These are phyloP conservation scores for Ambrosia hybrid DNA, from an alignment of 140 eudicot species.

Conservation along the genomic window DNA sequence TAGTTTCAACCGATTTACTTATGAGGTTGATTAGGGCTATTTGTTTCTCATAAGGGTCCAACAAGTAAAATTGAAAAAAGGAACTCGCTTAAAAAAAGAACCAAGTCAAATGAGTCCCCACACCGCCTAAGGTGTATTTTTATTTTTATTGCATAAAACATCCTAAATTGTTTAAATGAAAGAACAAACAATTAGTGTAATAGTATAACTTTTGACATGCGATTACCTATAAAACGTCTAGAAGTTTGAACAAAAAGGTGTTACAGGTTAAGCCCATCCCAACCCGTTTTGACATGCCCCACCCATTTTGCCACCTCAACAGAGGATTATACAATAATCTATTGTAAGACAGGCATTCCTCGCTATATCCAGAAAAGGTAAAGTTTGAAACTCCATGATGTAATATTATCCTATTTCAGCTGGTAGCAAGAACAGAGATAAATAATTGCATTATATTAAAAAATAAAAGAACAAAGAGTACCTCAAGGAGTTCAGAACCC, in stretches of 20 bases:
- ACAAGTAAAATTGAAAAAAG: neutral
- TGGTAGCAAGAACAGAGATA: conserved; percentile 15
- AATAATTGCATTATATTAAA: neutral
- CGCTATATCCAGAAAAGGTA: neutral
- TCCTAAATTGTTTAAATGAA: too few species aligned
- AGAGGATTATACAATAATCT: neutral
- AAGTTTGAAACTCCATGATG: conserved; percentile 9
- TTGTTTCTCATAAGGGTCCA: neutral
- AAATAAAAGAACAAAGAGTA: conserved; percentile 19
- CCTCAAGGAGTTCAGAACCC: conserved; percentile 99
- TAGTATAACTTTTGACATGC: too few species aligned
- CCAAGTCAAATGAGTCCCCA: neutral
- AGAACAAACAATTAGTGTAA: too few species aligned
- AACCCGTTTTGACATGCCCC: neutral
- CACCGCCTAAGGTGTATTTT: neutral
- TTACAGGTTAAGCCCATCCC: too few species aligned
- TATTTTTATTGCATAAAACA: neutral
- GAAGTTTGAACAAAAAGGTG: too few species aligned
- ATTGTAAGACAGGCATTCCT: neutral
- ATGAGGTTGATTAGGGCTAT: neutral
- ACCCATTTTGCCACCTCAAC: neutral
- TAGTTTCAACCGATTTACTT: neutral
- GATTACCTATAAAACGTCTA: too few species aligned
- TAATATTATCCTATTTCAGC: conserved; percentile 5
- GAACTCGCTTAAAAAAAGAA: neutral